phyloP scores from a whole-genome alignment of 768 basidiomycete species.

The Termitomyces bulborhizus region DNA sequence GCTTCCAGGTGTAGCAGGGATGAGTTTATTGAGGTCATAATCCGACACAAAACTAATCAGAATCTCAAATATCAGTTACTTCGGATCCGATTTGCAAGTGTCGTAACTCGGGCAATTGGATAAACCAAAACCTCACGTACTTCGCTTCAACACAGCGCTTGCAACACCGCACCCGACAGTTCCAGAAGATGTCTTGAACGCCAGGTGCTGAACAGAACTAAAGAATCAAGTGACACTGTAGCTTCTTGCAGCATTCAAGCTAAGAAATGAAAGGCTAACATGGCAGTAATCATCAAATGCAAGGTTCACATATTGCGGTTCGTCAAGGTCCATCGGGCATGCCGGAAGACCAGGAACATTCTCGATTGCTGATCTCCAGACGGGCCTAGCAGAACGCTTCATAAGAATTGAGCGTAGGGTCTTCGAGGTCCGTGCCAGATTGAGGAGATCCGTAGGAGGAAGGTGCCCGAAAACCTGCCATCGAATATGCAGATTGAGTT shows the following conservation, averaged over 20 bases:
- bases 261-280: conserved; percentile 22
- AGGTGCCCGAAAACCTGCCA: conserved; percentile 38
- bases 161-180: conserved; percentile 19
- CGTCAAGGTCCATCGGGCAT: conserved; percentile 37
- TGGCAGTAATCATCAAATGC: conserved; percentile 38
- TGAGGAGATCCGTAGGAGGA: conserved; percentile 38
- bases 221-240: not conserved
- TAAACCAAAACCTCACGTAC: conserved; percentile 4
- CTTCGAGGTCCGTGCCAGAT: conserved; percentile 36
- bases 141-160: conserved; percentile 16
- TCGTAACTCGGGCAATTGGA: not conserved
- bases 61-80: not conserved
- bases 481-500: not conserved
- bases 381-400: conserved; percentile 23
- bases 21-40: conserved; percentile 12
- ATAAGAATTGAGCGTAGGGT: conserved; percentile 34
- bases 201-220: conserved; percentile 18
- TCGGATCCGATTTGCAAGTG: not conserved
- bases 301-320: conserved; percentile 39
- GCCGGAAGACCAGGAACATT: conserved; percentile 30
- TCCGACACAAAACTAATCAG: conserved; percentile 12
- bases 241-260: not conserved
- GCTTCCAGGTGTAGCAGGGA: conserved; percentile 18
- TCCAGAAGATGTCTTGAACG: conserved; percentile 18
- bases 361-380: conserved; percentile 30